Base-by-base conservation (phyloP, 768 basidiomycete species). In the Agrocybe praecox region DNA sequence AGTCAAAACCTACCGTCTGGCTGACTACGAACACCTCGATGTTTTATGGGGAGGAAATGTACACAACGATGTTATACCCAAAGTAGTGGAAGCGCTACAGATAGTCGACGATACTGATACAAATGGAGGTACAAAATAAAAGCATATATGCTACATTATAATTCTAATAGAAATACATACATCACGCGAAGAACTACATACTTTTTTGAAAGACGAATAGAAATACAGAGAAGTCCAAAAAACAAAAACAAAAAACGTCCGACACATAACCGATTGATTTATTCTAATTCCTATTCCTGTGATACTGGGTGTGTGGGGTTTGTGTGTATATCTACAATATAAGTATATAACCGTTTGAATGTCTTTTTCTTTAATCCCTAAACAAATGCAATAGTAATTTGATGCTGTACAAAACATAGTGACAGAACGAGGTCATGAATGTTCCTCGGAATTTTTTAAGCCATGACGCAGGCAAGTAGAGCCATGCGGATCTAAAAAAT, bases 51-150 rank as follows among this genome's bases (percentile, higher is more conserved):
- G 64, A 7, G 53, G 43, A 24, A 60, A 60, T 47, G 64, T 65
- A n/a, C 61, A 65, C 46, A 46, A 62, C 45, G 64, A 65, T 42
- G 64, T 65, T 21, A 58, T 65, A 49, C 64, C 64, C 32, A 58
- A 47, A 23, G 64, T 65, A n/a, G 24, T 62, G n/a, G 56, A 49
- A n/a, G 52, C 52, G 24, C 46, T 60, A 19, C n/a, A 40, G 14
- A 40, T 40, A 6, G 43, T 42, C 44, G 52, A 44, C 17, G 15
- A 45, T 22, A 19, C 2, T 22, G 52, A 14, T 15, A 40, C n/a
- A 40, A n/a, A 47, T n/a, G n/a, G 36, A 40, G 14, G n/a, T 14
- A 40, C 36, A 40, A 40, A 40, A 40, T 40, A 14, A 40, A 40
- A 40, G 36, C 36, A 40, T 5, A 14, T 40, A 40, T 40, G 36